These are phyloP conservation scores for Metschnikowia lunata DNA, from an alignment of 805 yeast genomes.

Conservation along the genomic window DNA sequence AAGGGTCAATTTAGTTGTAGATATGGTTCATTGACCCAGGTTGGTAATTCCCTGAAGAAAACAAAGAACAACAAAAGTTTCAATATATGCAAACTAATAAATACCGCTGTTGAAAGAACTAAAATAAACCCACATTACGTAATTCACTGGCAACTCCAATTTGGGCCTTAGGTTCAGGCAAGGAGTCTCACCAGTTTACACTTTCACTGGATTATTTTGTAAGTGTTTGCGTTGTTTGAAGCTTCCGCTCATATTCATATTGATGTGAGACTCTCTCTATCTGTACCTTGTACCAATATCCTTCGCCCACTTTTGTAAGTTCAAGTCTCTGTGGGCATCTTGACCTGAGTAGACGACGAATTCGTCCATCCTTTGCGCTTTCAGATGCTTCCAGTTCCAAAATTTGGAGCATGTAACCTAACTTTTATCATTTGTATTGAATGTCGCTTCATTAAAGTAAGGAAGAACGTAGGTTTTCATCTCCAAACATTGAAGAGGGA, in stretches of 20 bases:
- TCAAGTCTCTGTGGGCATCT: conserved; percentile 76
- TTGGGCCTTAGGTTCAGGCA: no score
- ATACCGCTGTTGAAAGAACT: no score
- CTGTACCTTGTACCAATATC: conserved; percentile 86
- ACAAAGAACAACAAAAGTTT: no score
- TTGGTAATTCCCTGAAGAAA: no score
- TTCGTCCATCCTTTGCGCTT: conserved; percentile 27
- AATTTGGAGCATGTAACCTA: conserved; percentile 54
- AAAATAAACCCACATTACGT: no score
- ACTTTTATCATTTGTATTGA: conserved; percentile 33
- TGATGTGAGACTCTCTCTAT: conserved; percentile 70
- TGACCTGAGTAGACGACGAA: conserved; percentile 76
- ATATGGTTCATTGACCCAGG: no score
- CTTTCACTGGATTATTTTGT: no score
- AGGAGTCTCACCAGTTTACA: no score
- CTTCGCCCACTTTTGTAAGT: conserved; percentile 56
- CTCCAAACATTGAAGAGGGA: conserved; percentile 59
- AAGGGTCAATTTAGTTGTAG: no score
- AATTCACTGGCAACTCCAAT: no score
- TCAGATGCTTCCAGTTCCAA: conserved; percentile 46
- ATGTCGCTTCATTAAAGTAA: conserved; percentile 54
- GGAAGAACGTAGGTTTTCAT: conserved; percentile 70
- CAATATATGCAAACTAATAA: no score
- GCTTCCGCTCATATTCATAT: conserved; percentile 39
- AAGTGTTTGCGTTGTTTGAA: no score